Evolutionary conservation across 257 asterid genomes (phyloP), one percentile per base, ranked within the genome.

Genomic region (Fraxinus cuspidata): DNA sequence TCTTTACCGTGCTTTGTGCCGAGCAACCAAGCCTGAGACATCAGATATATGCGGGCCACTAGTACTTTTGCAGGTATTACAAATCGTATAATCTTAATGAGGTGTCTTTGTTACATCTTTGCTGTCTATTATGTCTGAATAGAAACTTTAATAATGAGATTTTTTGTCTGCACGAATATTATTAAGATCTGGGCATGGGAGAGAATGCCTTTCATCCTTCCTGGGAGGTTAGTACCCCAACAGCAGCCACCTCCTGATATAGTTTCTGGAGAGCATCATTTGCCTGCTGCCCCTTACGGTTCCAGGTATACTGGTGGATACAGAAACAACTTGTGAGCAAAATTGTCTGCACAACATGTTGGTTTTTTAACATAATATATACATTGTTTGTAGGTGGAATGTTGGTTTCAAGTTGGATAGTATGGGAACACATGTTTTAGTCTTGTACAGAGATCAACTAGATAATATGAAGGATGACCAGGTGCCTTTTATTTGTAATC

Each of bases 171-270:
- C 53, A 35, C 70, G 51, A 53, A 34, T 71, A 29, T 81, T 38
- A 44, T 53, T 77, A 78, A 92, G 96, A 84, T 92, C 64, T 92
- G 97, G 97, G 94, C 96, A 9, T 90, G 97, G 97, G 97, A 92
- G 89, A 88, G 97, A 79, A 79, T 92, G 64, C 94, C 96, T 38
- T 88, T 90, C 76, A 78, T 90, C 72, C 96, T 96, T 51, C 96
- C 97, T 4, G 97, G 94, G 80, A 88, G 92, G 84, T 82, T 92
- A 77, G 83, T 86, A 75, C 97, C 97, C 18, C 89, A 88, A 70
- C 88, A 78, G 80, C 90, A 87, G 80, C 88, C 88, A 74, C 78
- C 87, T 13, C 83, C 84, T 66, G 89, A 84, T 84, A 67, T 81
- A 44, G 77, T 74, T 79, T 65, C 76, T 76, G 90, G 84, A 74